phyloP scores from a whole-genome alignment of 352 stramenopile species.

The Vaucheria bursata region DNA sequence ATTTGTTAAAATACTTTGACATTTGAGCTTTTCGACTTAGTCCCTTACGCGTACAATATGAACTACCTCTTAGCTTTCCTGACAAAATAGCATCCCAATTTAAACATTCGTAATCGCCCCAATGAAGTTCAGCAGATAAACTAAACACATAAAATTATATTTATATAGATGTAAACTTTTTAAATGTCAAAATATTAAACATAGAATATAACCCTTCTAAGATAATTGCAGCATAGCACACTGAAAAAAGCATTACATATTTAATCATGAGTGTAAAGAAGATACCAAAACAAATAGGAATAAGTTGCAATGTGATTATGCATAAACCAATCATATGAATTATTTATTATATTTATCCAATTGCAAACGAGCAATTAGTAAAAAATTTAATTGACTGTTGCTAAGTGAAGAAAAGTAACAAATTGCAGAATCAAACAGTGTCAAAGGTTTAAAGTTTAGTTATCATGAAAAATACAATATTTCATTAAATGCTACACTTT shows the following conservation, averaged over 20 bases:
- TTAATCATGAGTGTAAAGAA: no score
- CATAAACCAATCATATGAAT: no score
- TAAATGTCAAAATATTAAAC: background rate
- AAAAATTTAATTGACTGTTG: slow-evolving; percentile 4
- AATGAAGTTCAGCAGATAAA: slow-evolving; percentile 27
- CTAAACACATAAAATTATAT: slow-evolving; percentile 10
- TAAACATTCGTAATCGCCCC: slow-evolving; percentile 41
- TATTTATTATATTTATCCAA: no score
- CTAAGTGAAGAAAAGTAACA: background rate
- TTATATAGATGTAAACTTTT: background rate
- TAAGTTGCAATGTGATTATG: no score
- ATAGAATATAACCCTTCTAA: background rate
- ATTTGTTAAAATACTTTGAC: slow-evolving; percentile 40
- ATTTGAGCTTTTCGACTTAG: slow-evolving; percentile 42
- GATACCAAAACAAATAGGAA: no score
- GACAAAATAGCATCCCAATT: slow-evolving; percentile 36
- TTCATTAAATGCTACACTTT: no score
- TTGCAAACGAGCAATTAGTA: background rate
- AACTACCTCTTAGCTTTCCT: slow-evolving; percentile 30
- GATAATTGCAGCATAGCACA: background rate
- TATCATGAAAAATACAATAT: no score
- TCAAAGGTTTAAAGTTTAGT: no score
- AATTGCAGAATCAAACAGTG: background rate
- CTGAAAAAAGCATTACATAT: background rate
- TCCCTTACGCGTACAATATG: slow-evolving; percentile 39